phyloP scores from a whole-genome alignment of 192 early-diverging fungal genomes.

The Podila horticola region DNA sequence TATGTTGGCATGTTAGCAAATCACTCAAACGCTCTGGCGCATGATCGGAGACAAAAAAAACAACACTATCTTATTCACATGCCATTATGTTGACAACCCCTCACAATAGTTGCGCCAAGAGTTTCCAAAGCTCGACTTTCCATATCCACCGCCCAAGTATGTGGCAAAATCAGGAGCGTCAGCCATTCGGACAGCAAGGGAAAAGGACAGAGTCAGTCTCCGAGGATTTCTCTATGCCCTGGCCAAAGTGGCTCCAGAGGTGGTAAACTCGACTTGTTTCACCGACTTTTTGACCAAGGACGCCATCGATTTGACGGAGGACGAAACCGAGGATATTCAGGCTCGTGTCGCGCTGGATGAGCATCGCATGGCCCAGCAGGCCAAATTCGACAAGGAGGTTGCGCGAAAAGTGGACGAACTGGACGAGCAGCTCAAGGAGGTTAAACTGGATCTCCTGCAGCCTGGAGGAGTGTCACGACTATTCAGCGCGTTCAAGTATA shows the following conservation, averaged over 20 bases:
- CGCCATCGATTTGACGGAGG: conserved; percentile 38
- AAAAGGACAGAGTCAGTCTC: conserved; percentile 62
- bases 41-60: too few relatives aligned
- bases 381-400: conserved; percentile 56
- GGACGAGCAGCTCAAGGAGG: conserved; percentile 54
- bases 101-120: conserved; percentile 46
- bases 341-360: conserved; percentile 53
- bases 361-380: conserved; percentile 51
- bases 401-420: conserved; percentile 56
- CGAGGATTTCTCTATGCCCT: conserved; percentile 56
- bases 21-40: too few relatives aligned
- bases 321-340: conserved; percentile 50
- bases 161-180: conserved; percentile 28
- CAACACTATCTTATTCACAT: too few relatives aligned
- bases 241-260: conserved; percentile 21
- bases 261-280: conserved; percentile 46
- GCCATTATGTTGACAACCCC: too few relatives aligned
- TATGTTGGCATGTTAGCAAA: conserved; percentile 14
- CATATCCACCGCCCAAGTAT: conserved; percentile 53
- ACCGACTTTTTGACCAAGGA: conserved; percentile 54
- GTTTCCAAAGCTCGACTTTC: conserved; percentile 59
- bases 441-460: conserved; percentile 57
- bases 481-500: conserved; percentile 26
- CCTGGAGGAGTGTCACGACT: conserved; percentile 45
- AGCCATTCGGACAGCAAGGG: conserved; percentile 41